Evolutionary conservation across 1,284 basidiomycete species (phyloP).

Genomic region (Pisolithus thermaeus): DNA sequence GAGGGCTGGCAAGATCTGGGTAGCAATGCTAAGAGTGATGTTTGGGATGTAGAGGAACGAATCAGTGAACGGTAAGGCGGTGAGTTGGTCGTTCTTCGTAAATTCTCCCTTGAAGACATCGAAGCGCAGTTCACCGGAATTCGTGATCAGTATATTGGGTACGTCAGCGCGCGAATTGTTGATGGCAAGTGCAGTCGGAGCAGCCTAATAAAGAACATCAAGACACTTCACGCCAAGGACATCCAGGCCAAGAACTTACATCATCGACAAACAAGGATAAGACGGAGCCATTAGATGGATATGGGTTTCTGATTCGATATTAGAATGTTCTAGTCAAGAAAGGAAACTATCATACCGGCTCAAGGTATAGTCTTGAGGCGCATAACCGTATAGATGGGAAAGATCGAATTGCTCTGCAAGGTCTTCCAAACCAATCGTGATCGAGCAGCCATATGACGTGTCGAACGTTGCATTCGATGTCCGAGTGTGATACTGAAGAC

Average conservation of each 20-base stretch:
- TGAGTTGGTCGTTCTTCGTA: conserved; percentile 75
- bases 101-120: conserved; percentile 67
- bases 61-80: conserved; percentile 60
- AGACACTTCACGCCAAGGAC: background rate
- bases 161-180: conserved; percentile 56
- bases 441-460: conserved; percentile 43
- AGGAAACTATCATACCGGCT: conserved; percentile 36
- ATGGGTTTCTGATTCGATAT: conserved; percentile 43
- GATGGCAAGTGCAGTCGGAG: conserved; percentile 48
- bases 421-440: conserved; percentile 51
- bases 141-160: conserved; percentile 64
- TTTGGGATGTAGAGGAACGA: conserved; percentile 54
- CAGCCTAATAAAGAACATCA: conserved; percentile 30
- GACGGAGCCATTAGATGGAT: conserved; percentile 60
- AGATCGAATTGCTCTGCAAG: conserved; percentile 54
- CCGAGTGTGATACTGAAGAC: conserved; percentile 50
- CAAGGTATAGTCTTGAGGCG: conserved; percentile 70
- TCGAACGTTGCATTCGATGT: conserved; percentile 45
- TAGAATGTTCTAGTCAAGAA: background rate
- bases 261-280: conserved; percentile 58
- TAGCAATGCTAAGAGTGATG: conserved; percentile 44
- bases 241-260: conserved; percentile 31
- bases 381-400: conserved; percentile 52
- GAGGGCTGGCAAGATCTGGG: conserved; percentile 46
- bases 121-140: conserved; percentile 74